A percentile compares a stretch with the other conserved stretches of the same genome.
These are phyloP conservation scores for Heimioporus sp. DNA, from an alignment of 768 basidiomycete species.

Conservation along the genomic window DNA sequence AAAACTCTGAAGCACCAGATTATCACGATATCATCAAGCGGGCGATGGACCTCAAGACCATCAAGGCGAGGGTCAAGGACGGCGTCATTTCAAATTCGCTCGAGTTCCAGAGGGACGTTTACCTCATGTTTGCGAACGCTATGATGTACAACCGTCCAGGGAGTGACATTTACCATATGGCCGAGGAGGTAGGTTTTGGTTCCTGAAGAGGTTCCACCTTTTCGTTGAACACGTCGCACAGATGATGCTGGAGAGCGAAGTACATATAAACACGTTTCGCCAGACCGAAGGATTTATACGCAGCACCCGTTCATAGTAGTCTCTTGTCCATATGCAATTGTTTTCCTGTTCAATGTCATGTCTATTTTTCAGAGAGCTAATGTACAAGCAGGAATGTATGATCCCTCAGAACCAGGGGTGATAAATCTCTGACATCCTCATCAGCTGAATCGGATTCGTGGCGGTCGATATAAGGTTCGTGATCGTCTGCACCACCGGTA, in stretches of 20 bases:
- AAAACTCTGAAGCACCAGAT: slow-evolving; percentile 82
- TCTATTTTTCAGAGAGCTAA: slow-evolving; percentile 1
- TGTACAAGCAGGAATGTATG: neutral
- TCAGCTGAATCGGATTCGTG: slow-evolving; percentile 81
- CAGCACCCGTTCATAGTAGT: slow-evolving; percentile 34
- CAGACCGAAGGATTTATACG: slow-evolving; percentile 73
- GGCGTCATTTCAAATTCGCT: slow-evolving; percentile 76
- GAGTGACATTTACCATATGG: slow-evolving; percentile 86
- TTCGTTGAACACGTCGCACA: slow-evolving; percentile 20
- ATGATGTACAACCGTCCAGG: slow-evolving; percentile 94
- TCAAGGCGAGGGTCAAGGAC: slow-evolving; percentile 83
- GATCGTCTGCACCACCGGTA: slow-evolving; percentile 75
- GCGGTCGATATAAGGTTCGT: slow-evolving; percentile 81
- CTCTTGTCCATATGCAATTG: neutral
- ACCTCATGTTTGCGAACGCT: slow-evolving; percentile 94
- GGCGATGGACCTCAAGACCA: slow-evolving; percentile 95
- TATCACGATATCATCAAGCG: slow-evolving; percentile 90
- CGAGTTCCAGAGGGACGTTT: slow-evolving; percentile 88
- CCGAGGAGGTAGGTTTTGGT: slow-evolving; percentile 69
- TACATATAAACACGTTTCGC: slow-evolving; percentile 62
- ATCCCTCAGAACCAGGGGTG: slow-evolving; percentile 74
- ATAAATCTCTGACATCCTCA: slow-evolving; percentile 83
- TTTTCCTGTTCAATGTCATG: neutral
- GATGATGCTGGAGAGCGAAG: slow-evolving; percentile 79
- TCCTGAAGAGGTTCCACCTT: neutral